A percentile compares a stretch with the other conserved stretches of the same genome.
Evolutionary conservation across 2,329 filamentous ascomycete species (phyloP).

Genomic region (Sphaerostilbella broomeana): DNA sequence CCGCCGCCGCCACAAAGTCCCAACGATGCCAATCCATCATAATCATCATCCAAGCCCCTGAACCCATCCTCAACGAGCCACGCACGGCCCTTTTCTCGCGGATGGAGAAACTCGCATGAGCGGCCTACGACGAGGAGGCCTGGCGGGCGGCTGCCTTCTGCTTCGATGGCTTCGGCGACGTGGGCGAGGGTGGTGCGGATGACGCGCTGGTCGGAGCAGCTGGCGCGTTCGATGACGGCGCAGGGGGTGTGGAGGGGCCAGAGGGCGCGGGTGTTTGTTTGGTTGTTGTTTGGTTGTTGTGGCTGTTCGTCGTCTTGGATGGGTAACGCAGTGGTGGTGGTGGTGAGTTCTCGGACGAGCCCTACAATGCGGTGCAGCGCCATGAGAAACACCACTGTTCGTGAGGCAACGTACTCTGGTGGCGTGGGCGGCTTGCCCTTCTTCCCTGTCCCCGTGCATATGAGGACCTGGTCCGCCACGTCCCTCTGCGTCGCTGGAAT

Average conservation of each 20-base stretch:
- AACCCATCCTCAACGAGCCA: conserved; percentile 91
- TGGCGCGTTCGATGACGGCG: conserved; percentile 87
- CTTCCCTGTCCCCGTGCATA: conserved; percentile 94
- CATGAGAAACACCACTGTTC: conserved; percentile 94
- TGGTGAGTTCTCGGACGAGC: conserved; percentile 65
- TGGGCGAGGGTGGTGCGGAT: conserved; percentile 78
- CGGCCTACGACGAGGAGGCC: conserved; percentile 79
- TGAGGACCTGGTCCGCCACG: conserved; percentile 83
- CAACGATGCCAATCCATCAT: conserved; percentile 14
- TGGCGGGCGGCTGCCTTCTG: conserved; percentile 82
- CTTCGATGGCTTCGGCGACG: conserved; percentile 76
- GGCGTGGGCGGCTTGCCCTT: conserved; percentile 79
- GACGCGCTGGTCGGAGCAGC: conserved; percentile 88
- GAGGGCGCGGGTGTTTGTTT: conserved; percentile 26
- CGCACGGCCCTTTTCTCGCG: conserved; percentile 48
- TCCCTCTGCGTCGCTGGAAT: conserved; percentile 86
- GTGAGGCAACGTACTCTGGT: conserved; percentile 66
- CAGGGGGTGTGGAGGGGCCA: conserved; percentile 81
- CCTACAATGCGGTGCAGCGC: conserved; percentile 76
- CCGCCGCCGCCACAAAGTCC: neutral
- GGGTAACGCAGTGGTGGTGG: too few species aligned
- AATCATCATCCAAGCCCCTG: conserved; percentile 55
- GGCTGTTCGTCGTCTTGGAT: conserved; percentile 21
- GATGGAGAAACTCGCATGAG: conserved; percentile 72
- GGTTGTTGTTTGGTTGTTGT: conserved; percentile 7